phyloP scores from a whole-genome alignment of 768 basidiomycete species.

The Cubamyces lactineus region DNA sequence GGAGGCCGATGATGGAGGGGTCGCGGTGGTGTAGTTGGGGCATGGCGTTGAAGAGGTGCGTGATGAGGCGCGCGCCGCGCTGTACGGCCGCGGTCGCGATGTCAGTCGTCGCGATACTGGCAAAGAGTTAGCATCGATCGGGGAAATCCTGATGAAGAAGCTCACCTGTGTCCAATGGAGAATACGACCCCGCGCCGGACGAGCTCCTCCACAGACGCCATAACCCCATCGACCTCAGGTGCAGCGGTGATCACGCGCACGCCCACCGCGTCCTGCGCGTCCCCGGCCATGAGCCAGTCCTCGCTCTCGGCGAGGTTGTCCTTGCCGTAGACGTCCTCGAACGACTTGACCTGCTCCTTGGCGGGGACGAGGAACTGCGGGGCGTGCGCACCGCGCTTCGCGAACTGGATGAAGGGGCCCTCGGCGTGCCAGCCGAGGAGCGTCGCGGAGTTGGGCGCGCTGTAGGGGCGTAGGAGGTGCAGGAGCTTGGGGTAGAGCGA shows the following conservation, averaged over 20 bases:
- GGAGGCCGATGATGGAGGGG: constrained; percentile 86
- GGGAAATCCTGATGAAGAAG: constrained; percentile 1
- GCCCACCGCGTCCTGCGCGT: constrained; percentile 44
- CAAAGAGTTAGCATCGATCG: constrained; percentile 4
- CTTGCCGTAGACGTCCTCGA: constrained; percentile 75
- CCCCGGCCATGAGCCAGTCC: constrained; percentile 65
- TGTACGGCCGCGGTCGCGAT: constrained; percentile 71
- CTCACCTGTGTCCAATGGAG: constrained; percentile 88
- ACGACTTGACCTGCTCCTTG: constrained; percentile 61
- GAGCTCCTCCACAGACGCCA: constrained; percentile 65
- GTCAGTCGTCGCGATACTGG: constrained; percentile 73
- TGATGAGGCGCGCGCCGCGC: constrained; percentile 81
- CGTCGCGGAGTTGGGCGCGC: constrained; percentile 64
- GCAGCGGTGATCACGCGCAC: constrained; percentile 86
- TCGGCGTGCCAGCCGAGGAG: constrained; percentile 91
- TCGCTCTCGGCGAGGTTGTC: constrained; percentile 64
- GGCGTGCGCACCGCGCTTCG: constrained; percentile 86
- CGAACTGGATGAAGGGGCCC: constrained; percentile 82
- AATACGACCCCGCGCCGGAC: constrained; percentile 69
- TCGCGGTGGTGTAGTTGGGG: constrained; percentile 88
- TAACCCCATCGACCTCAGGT: constrained; percentile 84
- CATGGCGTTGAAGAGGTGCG: constrained; percentile 95
- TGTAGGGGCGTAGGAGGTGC: constrained; percentile 67
- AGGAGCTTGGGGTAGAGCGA: constrained; percentile 74
- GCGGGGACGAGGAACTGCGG: constrained; percentile 66